phyloP scores from a whole-genome alignment of 2,329 filamentous ascomycete species.

The Colletotrichum abscissum region DNA sequence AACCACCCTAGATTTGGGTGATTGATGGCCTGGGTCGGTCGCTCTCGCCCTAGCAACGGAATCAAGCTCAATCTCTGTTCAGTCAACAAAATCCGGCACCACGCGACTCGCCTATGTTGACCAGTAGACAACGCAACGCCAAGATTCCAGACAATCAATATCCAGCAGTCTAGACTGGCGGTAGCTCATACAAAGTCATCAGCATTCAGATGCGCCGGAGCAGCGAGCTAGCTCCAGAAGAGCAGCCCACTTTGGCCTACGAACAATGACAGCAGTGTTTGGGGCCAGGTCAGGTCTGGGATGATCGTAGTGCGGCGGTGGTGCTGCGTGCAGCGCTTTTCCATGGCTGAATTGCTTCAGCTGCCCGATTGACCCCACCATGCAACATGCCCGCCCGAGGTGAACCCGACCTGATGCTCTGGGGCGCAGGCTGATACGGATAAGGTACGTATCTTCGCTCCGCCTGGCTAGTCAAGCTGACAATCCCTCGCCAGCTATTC shows the following conservation, averaged over 20 bases:
- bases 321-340: background rate
- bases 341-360: conserved; percentile 11
- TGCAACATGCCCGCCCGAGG: background rate
- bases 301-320: background rate
- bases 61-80: conserved; percentile 1
- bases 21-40: conserved; percentile 4
- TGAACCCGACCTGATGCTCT: background rate
- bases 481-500: background rate
- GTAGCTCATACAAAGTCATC: background rate
- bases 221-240: background rate
- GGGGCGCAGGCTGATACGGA: background rate
- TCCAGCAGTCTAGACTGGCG: background rate
- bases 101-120: background rate
- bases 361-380: conserved; percentile 9
- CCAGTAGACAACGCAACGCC: background rate
- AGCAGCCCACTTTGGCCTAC: background rate
- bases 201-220: background rate
- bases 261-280: background rate
- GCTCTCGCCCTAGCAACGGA: conserved; percentile 29
- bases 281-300: background rate
- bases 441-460: background rate
- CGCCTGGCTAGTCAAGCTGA: background rate
- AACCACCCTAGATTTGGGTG: conserved; percentile 11
- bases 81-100: conserved; percentile 27
- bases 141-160: background rate